Evolutionary conservation across 208 protist genomes (phyloP), one percentile per base, ranked within the genome.

Genomic region (Leishmania aethiopica): DNA sequence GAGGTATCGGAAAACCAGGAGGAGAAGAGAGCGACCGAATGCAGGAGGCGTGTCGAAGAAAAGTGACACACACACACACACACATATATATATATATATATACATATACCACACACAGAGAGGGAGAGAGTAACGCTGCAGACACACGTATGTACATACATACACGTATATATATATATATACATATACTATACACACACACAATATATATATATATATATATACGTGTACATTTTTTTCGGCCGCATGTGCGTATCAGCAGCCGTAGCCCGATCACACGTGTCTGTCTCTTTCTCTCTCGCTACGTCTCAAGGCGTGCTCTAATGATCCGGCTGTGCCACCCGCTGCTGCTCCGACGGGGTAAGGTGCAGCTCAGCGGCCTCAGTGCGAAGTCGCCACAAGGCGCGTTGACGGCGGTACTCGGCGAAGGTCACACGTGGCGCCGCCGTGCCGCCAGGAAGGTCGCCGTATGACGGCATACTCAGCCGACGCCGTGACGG

Each of bases 341-440:
- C 47, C 25, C 70, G 77, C 60, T 78, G 53, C 60, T 78, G 42
- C 67, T 85, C 73, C 62, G 82, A 70, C 69, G 77, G 60, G 22
- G 67, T 84, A 4, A 35, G 13, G 17, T 42, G 60, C 49, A 69
- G 77, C 40, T n/a, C 45, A 47, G 67, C 71, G n/a, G 69, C 82
- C 10, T 80, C 77, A 57, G 62, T 53, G 47, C 82, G 82, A 47
- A 79, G 47, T 3, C 78, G 77, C 62, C 75, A 32, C 73, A 86
- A 32, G 51, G 82, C 82, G 49, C 82, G 82, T 53, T 82, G 77
- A 10, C 82, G 82, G 53, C 78, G 82, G 77, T 86, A 86, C n/a
- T 86, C 82, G 37, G 82, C 59, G 57, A 86, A 86, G 62, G 82
- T 86, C 35, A 81, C 37, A 49, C 78, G 82, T n/a, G 32, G 76